A percentile compares a stretch with the other conserved stretches of the same genome.
phyloP scores from a whole-genome alignment of 257 asterid genomes.

The Solanum bulbocastanum region DNA sequence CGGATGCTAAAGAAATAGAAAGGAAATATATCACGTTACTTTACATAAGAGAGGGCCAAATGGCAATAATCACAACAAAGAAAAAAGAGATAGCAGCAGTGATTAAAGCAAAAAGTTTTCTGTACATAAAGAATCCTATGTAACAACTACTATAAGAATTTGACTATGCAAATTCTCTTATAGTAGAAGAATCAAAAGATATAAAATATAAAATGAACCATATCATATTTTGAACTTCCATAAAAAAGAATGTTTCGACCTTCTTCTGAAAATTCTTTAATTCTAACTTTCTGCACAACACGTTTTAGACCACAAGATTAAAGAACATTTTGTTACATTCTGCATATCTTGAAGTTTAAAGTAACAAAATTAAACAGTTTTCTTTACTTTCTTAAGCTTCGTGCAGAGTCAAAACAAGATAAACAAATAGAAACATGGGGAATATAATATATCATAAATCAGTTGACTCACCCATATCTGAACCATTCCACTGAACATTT shows the following conservation, averaged over 20 bases:
- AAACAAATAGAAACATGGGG: neutral
- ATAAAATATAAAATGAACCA: neutral
- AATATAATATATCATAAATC: neutral
- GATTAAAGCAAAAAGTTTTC: neutral
- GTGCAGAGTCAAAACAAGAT: neutral
- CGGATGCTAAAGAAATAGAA: conserved; percentile 41
- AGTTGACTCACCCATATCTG: conserved; percentile 38
- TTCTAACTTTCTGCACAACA: too few species aligned
- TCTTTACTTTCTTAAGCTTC: neutral
- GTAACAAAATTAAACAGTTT: too few species aligned
- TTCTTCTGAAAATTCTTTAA: neutral
- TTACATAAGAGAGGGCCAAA: conserved; percentile 36
- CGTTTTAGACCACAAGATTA: too few species aligned
- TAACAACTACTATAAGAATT: conserved; percentile 16
- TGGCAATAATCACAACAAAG: conserved; percentile 22
- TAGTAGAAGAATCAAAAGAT: neutral
- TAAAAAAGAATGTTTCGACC: neutral
- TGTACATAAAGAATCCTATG: conserved; percentile 51
- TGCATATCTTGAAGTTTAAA: too few species aligned
- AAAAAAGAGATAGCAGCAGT: neutral
- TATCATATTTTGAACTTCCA: neutral
- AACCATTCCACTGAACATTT: conserved; percentile 56
- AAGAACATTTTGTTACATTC: neutral
- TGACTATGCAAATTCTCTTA: neutral
- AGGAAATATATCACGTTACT: conserved; percentile 13